These are phyloP conservation scores for Fusarium coffeatum DNA, from an alignment of 2,329 filamentous ascomycete species.

Conservation along the genomic window DNA sequence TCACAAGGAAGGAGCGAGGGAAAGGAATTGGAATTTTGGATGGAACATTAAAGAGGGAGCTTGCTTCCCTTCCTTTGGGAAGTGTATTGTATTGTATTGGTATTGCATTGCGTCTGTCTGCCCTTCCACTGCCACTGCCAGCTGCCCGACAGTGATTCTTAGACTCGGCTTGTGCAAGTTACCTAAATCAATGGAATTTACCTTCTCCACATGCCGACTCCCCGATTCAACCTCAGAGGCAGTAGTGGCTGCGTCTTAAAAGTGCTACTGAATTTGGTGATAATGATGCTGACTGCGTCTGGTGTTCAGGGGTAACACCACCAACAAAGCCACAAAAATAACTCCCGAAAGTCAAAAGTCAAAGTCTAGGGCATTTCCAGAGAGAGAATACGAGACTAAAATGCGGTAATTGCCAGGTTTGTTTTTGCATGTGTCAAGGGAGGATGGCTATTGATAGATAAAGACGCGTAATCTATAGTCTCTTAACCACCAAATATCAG, in stretches of 20 bases:
- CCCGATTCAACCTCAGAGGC: slow-evolving; percentile 14
- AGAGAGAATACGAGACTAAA: not conserved
- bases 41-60: slow-evolving; percentile 14
- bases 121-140: not conserved
- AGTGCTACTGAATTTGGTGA: slow-evolving; percentile 17
- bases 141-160: not conserved
- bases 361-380: not conserved
- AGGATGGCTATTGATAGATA: slow-evolving; percentile 11
- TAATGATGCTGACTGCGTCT: slow-evolving; percentile 1
- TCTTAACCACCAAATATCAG: slow-evolving; percentile 3
- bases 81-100: not conserved
- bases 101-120: not conserved
- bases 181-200: slow-evolving; percentile 4
- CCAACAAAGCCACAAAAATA: not conserved
- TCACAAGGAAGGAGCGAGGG: slow-evolving; percentile 16
- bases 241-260: slow-evolving; percentile 17
- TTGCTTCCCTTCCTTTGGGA: not conserved
- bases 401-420: not conserved
- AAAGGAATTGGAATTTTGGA: slow-evolving; percentile 15
- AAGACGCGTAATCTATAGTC: slow-evolving; percentile 25
- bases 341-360: slow-evolving; percentile 8
- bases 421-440: slow-evolving; percentile 20
- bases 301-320: slow-evolving; percentile 31
- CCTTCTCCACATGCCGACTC: slow-evolving; percentile 35
- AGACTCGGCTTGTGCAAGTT: not conserved